These are phyloP conservation scores for Botryobasidium botryosum DNA, from an alignment of 768 basidiomycete species.

Conservation along the genomic window DNA sequence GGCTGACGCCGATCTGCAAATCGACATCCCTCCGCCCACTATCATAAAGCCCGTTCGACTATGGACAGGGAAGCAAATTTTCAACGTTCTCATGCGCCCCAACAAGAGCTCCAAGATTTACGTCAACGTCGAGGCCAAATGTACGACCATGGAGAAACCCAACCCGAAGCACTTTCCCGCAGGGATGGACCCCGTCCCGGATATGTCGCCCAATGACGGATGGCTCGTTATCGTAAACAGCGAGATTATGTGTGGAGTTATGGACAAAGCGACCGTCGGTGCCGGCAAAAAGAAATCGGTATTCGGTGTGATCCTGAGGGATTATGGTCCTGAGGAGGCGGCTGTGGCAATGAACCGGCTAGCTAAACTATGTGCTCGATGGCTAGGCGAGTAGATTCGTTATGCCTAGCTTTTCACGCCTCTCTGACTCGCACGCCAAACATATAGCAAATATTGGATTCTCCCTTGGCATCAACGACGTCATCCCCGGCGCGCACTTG, in stretches of 20 bases:
- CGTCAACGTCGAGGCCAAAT: slow-evolving; percentile 93
- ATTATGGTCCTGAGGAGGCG: slow-evolving; percentile 91
- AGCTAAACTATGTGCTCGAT: slow-evolving; percentile 90
- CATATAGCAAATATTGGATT: slow-evolving; percentile 85
- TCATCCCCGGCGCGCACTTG: slow-evolving; percentile 85
- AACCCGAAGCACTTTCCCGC: slow-evolving; percentile 40
- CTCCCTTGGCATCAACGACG: slow-evolving; percentile 96
- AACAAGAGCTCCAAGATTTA: slow-evolving; percentile 65
- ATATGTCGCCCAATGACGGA: slow-evolving; percentile 92
- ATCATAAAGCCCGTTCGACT: slow-evolving; percentile 84
- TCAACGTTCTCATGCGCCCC: slow-evolving; percentile 91
- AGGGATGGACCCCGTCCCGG: slow-evolving; percentile 42
- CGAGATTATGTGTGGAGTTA: slow-evolving; percentile 98
- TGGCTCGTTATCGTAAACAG: slow-evolving; percentile 95
- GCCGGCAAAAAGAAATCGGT: slow-evolving; percentile 99
- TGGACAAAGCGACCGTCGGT: slow-evolving; percentile 96
- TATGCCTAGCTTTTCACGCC: not conserved
- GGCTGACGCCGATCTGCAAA: slow-evolving; percentile 75
- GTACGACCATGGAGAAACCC: slow-evolving; percentile 74
- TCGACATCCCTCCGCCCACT: slow-evolving; percentile 88
- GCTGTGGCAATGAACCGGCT: slow-evolving; percentile 90
- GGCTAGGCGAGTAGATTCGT: slow-evolving; percentile 44
- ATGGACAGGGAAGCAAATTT: slow-evolving; percentile 99
- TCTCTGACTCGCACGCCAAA: slow-evolving; percentile 8
- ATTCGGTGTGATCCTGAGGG: slow-evolving; percentile 92